Base-by-base conservation (phyloP, 495 filamentous ascomycete species). In the Polyplosphaeria fusca region DNA sequence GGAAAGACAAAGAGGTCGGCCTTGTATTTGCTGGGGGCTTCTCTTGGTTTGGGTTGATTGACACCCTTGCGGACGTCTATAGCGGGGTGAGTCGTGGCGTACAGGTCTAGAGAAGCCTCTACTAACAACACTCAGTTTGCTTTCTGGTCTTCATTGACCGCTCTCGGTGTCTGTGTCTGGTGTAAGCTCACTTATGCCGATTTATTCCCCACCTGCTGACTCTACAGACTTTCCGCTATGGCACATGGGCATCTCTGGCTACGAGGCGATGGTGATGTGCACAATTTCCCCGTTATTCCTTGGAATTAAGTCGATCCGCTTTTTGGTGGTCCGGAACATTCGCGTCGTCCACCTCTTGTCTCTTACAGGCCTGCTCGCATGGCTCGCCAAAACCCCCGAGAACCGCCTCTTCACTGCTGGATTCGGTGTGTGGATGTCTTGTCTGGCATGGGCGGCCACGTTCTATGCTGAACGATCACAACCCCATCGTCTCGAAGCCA, bases 201-300 rank as follows among this genome's bases (percentile, higher is more conserved):
- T 20, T 12, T 26, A 37, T 9, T 16, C 1, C 5, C 1, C n/a
- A n/a, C 23, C 4, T 32, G 20, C 56, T 53, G 35, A 60, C 32
- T 1, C 20, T 5, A 5, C 58, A 91, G 88, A 95, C 68, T 99
- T 99, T 67, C 93, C 93, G 14, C 81, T 99, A n/a, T 99, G 94
- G 94, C 83, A 96, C 70, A 97, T 99, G 94, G 94, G 94, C 53
- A 91, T 99, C 56, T 99, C 94, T 5, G 94, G 94, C 52, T 96
- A 95, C 61, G 94, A 99, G 73, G 85, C 85, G 23, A 77, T 92
- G 57, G 82, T 99, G 69, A 82, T 95, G 79, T 79, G 79, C 58
- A 91, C 86, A n/a, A 66, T 89, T 46, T 87, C 90, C 4, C 93
- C 94, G 0, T 74, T 91, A 20, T 70, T 96, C n/a, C 85, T 97